phyloP scores from a whole-genome alignment of 2,329 filamentous ascomycete species.

The Aureobasidium sp. region DNA sequence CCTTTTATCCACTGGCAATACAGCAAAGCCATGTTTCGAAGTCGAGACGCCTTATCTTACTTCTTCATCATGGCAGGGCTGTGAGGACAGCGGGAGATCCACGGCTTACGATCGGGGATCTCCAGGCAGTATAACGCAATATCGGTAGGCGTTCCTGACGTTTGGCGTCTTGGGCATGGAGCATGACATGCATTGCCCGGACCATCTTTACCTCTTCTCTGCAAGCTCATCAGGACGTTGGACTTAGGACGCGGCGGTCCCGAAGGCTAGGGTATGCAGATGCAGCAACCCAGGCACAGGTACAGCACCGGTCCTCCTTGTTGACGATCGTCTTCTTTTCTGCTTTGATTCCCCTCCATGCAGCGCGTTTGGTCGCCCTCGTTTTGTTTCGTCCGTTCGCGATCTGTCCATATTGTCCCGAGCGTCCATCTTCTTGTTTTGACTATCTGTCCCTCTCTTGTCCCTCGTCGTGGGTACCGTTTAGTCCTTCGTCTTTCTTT shows the following conservation, averaged over 20 bases:
- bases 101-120: background rate
- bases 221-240: constrained; percentile 2
- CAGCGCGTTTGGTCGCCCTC: background rate
- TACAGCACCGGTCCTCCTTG: background rate
- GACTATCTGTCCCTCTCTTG: background rate
- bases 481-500: background rate
- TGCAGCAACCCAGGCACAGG: constrained; percentile 10
- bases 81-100: background rate
- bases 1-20: background rate
- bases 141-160: background rate
- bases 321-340: constrained; percentile 2
- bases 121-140: constrained; percentile 2
- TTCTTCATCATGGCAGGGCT: background rate
- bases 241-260: constrained; percentile 3
- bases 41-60: background rate
- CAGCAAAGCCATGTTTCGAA: constrained; percentile 1
- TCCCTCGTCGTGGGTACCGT: background rate
- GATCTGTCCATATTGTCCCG: background rate
- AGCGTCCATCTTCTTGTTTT: background rate
- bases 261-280: constrained; percentile 6
- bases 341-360: background rate
- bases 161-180: background rate
- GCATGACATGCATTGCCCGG: constrained; percentile 2
- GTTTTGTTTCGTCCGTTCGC: background rate
- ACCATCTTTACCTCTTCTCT: background rate